Percentiles rank a stretch among this genome's conserved stretches.
These are phyloP conservation scores for Trematosphaeria pertusa DNA, from an alignment of 2,329 filamentous ascomycete species.

Conservation along the genomic window DNA sequence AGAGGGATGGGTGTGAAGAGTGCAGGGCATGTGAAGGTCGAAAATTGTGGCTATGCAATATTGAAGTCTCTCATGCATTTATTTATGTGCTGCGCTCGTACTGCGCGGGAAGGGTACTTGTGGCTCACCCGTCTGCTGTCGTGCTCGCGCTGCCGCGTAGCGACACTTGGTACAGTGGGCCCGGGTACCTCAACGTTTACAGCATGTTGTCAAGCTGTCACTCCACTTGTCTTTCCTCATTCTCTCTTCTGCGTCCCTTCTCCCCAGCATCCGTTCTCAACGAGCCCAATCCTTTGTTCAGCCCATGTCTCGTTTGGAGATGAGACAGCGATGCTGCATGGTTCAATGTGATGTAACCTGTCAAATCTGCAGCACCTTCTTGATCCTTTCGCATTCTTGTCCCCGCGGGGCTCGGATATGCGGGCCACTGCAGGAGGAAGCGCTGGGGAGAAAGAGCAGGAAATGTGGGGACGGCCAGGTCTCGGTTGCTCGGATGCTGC, in stretches of 20 bases:
- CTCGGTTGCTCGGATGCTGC: conserved; percentile 39
- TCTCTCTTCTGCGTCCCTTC: conserved; percentile 6
- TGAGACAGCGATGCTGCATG: conserved; percentile 23
- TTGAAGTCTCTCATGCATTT: conserved; percentile 1
- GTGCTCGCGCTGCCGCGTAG: conserved; percentile 1
- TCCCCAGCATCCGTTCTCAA: conserved; percentile 1
- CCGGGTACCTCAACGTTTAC: conserved; percentile 3
- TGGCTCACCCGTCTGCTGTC: not conserved
- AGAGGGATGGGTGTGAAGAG: too few relatives aligned
- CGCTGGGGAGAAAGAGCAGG: too few relatives aligned
- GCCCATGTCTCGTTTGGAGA: conserved; percentile 12
- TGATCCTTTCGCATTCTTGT: too few relatives aligned
- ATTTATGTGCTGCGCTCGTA: too few relatives aligned
- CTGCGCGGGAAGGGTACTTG: not conserved
- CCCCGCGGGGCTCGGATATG: too few relatives aligned
- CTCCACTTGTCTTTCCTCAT: not conserved
- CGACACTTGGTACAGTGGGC: not conserved
- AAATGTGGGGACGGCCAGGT: conserved; percentile 10
- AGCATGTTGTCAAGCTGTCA: not conserved
- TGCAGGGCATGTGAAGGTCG: not conserved
- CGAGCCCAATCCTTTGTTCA: conserved; percentile 9
- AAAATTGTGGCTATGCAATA: conserved; percentile 5
- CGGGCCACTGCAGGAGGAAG: too few relatives aligned
- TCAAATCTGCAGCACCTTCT: conserved; percentile 28
- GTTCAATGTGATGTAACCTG: conserved; percentile 32